phyloP scores from a whole-genome alignment of 176 grass and related monocot species.

The Triticum turgidum region DNA sequence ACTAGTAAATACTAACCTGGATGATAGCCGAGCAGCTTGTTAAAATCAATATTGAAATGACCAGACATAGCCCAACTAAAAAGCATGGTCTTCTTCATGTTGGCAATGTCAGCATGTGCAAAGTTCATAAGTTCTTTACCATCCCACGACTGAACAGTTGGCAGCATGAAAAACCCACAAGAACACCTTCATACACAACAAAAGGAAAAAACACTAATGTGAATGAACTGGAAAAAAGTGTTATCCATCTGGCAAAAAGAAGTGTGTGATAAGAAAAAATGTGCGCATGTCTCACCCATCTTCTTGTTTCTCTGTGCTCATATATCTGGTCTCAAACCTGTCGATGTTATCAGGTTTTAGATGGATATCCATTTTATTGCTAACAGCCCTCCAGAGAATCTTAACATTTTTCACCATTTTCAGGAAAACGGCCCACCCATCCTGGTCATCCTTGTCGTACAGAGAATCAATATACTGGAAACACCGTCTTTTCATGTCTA shows the following conservation, averaged over 20 bases:
- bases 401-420: neutral
- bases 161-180: neutral
- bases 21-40: neutral
- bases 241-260: no score
- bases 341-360: no score
- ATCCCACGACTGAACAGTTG: neutral
- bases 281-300: no score
- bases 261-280: no score
- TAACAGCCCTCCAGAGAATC: neutral
- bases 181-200: no score
- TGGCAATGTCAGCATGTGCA: neutral
- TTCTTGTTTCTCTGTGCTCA: no score
- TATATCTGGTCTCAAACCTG: no score
- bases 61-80: neutral
- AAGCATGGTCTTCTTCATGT: neutral
- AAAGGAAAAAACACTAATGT: no score
- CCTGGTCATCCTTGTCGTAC: neutral
- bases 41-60: neutral
- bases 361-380: no score
- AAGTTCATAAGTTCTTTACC: neutral
- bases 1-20: neutral
- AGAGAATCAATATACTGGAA: neutral
- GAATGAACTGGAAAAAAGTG: no score
- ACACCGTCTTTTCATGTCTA: neutral
- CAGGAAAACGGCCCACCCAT: neutral